phyloP scores from a whole-genome alignment of 1,139 yeast species.

The Lodderomyces beijingensis region DNA sequence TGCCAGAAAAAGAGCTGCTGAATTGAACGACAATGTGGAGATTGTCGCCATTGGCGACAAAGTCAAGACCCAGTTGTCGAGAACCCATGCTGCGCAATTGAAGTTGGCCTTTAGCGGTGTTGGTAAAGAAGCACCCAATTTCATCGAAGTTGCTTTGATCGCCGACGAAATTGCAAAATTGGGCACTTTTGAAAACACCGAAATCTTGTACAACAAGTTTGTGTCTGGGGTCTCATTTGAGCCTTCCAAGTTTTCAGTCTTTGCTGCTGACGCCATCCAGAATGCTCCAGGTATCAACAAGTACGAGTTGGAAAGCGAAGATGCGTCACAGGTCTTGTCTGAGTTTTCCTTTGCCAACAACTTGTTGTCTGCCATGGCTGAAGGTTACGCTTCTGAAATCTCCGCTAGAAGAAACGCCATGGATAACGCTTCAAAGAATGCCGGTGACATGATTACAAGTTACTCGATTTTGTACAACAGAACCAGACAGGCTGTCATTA shows the following conservation, averaged over 20 bases:
- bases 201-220: constrained; percentile 84
- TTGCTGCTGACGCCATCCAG: constrained; percentile 68
- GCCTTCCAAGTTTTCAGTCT: constrained; percentile 69
- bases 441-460: constrained; percentile 96
- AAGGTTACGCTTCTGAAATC: constrained; percentile 97
- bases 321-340: constrained; percentile 57
- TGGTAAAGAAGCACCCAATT: constrained; percentile 96
- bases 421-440: constrained; percentile 99
- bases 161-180: constrained; percentile 76
- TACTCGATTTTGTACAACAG: constrained; percentile 98
- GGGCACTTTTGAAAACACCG: constrained; percentile 71
- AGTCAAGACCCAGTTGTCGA: constrained; percentile 78
- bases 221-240: constrained; percentile 86
- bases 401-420: constrained; percentile 99
- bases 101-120: constrained; percentile 81
- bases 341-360: constrained; percentile 91
- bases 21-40: constrained; percentile 66
- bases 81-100: constrained; percentile 71
- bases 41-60: constrained; percentile 92
- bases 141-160: constrained; percentile 82
- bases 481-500: constrained; percentile 99
- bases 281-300: constrained; percentile 82
- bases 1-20: constrained; percentile 63
- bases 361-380: constrained; percentile 88
- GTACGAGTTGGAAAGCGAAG: constrained; percentile 80